A percentile compares a stretch with the other conserved stretches of the same genome.
Evolutionary conservation across 2,329 filamentous ascomycete genomes (phyloP).

Genomic region (Hypoxylon rubiginosum): DNA sequence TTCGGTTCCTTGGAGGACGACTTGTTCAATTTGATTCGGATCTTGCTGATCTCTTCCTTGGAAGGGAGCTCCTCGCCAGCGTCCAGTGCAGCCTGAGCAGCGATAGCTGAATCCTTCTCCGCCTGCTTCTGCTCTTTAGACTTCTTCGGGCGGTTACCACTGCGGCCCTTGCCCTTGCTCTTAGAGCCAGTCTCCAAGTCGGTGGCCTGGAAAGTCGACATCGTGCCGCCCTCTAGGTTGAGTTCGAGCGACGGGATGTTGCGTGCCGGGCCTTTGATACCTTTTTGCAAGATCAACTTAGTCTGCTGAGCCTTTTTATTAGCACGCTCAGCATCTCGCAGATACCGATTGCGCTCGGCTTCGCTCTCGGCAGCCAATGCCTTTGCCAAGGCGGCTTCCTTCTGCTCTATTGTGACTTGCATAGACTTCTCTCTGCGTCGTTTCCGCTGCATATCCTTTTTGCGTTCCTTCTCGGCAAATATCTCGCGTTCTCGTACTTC

Average conservation of each 20-base stretch:
- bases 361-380: constrained; percentile 85
- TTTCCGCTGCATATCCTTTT: constrained; percentile 99
- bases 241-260: constrained; percentile 79
- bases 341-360: constrained; percentile 81
- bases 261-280: constrained; percentile 81
- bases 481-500: constrained; percentile 92
- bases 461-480: constrained; percentile 96
- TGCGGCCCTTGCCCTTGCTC: constrained; percentile 65
- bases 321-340: constrained; percentile 88
- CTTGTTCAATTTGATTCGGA: constrained; percentile 74
- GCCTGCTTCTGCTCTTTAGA: constrained; percentile 88
- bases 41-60: constrained; percentile 70
- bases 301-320: constrained; percentile 95
- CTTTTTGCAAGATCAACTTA: constrained; percentile 86
- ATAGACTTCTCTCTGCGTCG: constrained; percentile 95
- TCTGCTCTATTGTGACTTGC: constrained; percentile 91
- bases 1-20: constrained; percentile 56
- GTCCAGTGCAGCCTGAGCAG: constrained; percentile 86
- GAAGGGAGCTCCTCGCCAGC: constrained; percentile 79
- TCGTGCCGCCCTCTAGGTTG: constrained; percentile 86
- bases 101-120: constrained; percentile 86
- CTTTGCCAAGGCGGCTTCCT: constrained; percentile 83
- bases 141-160: constrained; percentile 84
- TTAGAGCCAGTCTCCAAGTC: constrained; percentile 65
- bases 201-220: constrained; percentile 85